A percentile compares a stretch with the other conserved stretches of the same genome.
These are phyloP conservation scores for Misopates orontium DNA, from an alignment of 257 asterid genomes.

Conservation along the genomic window DNA sequence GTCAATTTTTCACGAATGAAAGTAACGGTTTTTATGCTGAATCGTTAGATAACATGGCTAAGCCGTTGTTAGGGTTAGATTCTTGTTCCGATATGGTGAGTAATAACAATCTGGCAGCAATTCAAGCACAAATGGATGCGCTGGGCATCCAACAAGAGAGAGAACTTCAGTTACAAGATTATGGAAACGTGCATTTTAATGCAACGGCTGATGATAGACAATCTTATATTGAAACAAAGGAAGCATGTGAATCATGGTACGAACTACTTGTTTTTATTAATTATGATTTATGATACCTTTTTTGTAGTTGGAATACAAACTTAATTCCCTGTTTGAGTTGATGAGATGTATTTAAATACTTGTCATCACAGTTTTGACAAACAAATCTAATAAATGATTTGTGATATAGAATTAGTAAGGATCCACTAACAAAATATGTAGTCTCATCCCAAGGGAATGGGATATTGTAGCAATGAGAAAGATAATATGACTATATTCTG, in stretches of 20 bases:
- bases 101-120: conserved; percentile 3
- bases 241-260: conserved; percentile 44
- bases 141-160: conserved; percentile 24
- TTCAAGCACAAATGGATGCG: conserved; percentile 30
- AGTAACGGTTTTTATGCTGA: conserved; percentile 12
- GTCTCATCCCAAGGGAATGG: too few species aligned
- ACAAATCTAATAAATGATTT: too few species aligned
- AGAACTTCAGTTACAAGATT: conserved; percentile 11
- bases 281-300: too few species aligned
- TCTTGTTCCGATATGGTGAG: conserved; percentile 11
- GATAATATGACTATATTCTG: too few species aligned
- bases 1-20: conserved; percentile 16
- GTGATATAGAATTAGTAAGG: too few species aligned
- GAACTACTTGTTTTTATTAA: background rate
- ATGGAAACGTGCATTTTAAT: conserved; percentile 23
- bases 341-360: too few species aligned
- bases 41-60: conserved; percentile 12
- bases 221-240: conserved; percentile 42
- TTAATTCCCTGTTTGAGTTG: too few species aligned
- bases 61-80: conserved; percentile 22
- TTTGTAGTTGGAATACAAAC: too few species aligned
- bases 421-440: too few species aligned
- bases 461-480: too few species aligned
- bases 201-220: conserved; percentile 35
- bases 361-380: too few species aligned